Evolutionary conservation across 345 rosid species (phyloP), one percentile per base, ranked within the genome.

Genomic region (thale cress (Arabidopsis thaliana)): DNA sequence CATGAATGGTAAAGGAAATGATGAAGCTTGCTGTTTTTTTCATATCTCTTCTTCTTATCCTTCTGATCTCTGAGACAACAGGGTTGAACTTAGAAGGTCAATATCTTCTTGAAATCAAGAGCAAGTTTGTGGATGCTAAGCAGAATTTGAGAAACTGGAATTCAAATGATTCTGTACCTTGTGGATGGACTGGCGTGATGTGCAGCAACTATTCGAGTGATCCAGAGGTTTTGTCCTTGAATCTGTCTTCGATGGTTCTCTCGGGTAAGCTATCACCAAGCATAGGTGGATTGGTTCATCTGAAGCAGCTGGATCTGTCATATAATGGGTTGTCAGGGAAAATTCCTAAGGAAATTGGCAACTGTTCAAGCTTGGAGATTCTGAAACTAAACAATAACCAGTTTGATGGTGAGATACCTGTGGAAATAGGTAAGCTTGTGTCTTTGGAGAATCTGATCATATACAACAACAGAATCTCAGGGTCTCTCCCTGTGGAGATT

Each of bases 171-270:
- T 60, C 89, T 64, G 84, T 80, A 23, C 97, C 98, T 59, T 93
- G 98, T 83, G 73, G 81, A 59, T 93, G 98, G 98, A 73, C 10
- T 1, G 96, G 96, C 44, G 97, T 93, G 71, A 80, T 71, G 12
- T 93, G 98, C 80, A 79, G 82, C 52, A 40, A 28, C 6, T 69
- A 70, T 76, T 70, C 74, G 37, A 73, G 62, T 76, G 73, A 53
- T 59, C 85, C 87, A 37, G 83, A 80, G 24, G 97, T 93, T 67
- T 53, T 40, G 70, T 71, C 81, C 70, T 86, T 93, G 49, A 65
- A 86, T 59, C 80, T 93, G 80, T 86, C 79, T 28, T 77, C 77
- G 1, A 80, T 86, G 87, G 82, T 78, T 82, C 94, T 91, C 57
- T 86, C 88, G 0, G 98, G 98, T 72, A 79, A 76, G 66, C 48